Conservation (phyloP, 2,329 filamentous ascomycete species). For the Sporothrix phasma region DNA sequence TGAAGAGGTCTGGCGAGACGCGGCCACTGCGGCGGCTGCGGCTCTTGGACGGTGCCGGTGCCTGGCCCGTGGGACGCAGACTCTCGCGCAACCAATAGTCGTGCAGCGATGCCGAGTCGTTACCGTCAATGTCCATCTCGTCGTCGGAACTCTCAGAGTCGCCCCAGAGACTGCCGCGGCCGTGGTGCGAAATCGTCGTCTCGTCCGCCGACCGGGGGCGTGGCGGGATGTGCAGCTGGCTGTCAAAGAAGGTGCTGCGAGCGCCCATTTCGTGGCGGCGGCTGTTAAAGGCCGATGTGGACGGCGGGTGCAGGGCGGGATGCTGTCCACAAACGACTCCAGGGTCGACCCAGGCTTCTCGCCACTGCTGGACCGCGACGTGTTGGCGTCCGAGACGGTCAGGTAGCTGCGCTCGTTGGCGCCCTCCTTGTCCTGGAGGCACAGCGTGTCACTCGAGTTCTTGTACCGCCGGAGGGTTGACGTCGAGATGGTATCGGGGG, state of each 20-base stretch:
- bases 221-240: slow-evolving; percentile 25
- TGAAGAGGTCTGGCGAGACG: slow-evolving; percentile 44
- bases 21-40: slow-evolving; percentile 18
- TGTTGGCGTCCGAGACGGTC: slow-evolving; percentile 25
- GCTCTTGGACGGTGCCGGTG: slow-evolving; percentile 3
- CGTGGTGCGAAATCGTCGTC: slow-evolving; percentile 31
- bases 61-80: slow-evolving; percentile 31
- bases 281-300: slow-evolving; percentile 27
- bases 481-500: slow-evolving; percentile 50
- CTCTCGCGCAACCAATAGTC: slow-evolving; percentile 51
- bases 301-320: slow-evolving; percentile 22
- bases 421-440: slow-evolving; percentile 23
- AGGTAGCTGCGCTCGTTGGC: slow-evolving; percentile 27
- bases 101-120: slow-evolving; percentile 41
- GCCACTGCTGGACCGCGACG: slow-evolving; percentile 20
- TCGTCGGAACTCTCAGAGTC: slow-evolving; percentile 34
- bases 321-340: slow-evolving; percentile 8
- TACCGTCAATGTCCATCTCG: slow-evolving; percentile 29
- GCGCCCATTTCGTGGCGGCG: slow-evolving; percentile 21
- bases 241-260: slow-evolving; percentile 23
- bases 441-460: slow-evolving; percentile 40
- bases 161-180: slow-evolving; percentile 32
- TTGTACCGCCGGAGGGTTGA: slow-evolving; percentile 42
- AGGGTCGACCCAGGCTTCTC: slow-evolving; percentile 9
- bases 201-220: slow-evolving; percentile 40